Base-by-base conservation (phyloP, 495 filamentous ascomycete species). In the Aspergillus saccharolyticus region DNA sequence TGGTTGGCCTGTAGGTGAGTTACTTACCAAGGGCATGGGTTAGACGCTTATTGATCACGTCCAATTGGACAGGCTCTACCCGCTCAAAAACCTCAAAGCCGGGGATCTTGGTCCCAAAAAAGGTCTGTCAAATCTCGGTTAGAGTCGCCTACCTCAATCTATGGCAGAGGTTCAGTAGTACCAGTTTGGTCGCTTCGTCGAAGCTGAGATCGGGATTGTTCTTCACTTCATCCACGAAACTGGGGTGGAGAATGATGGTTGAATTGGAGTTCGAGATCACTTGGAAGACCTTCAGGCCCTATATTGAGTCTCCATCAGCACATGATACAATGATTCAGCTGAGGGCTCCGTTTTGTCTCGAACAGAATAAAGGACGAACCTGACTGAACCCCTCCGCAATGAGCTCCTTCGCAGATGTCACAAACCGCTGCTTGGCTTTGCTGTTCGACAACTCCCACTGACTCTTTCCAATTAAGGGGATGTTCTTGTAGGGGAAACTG, bases 181-280 rank as follows among this genome's bases (percentile, higher is more conserved):
- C 76, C 59, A 73, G 77, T 30, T 56, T 59, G 48, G 71, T 70
- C 1, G 74, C 71, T 19, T 69, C 69, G 20, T 70, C 56, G 56
- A 81, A 79, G 54, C 70, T 63, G 12, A 72, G 55, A 39, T 69
- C 28, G 5, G 69, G 66, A 39, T 79, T 62, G 55, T 68, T 78
- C 56, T 79, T 79, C 50, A 80, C 59, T 61, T 82, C 80, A 42
- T 80, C 70, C 15, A 78, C 70, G 59, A 72, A 78, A 46, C 64
- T 69, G n/a, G 76, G 78, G 9, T 78, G 75, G 44, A 82, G 53
- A 42, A 82, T 57, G 47, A 82, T 60, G 50, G 74, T 58, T 0
- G 70, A 70, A 9, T 61, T 59, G 28, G 63, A 65, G 0, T 64
- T 47, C 3, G 64, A 71, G 45, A 73, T 66, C 22, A 75, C 60